Evolutionary conservation across 2,329 filamentous ascomycete species (phyloP), one percentile per base, ranked within the genome.

Genomic region (Epichloe festucae): DNA sequence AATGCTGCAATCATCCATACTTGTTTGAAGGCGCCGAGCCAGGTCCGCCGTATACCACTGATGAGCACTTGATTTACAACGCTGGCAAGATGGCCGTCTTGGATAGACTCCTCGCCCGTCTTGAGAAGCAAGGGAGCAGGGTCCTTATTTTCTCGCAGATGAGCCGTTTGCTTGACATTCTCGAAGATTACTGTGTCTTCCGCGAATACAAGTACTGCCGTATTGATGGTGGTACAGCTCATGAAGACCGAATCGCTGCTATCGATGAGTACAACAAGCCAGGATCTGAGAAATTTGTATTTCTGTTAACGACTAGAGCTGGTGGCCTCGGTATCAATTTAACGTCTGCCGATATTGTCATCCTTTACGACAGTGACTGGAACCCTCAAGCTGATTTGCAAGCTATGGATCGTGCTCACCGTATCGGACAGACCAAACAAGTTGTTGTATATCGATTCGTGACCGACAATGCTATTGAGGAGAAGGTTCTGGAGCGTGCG

Each of bases 131-230:
- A 64, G 93, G 89, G 42, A 97, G 90, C 64, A 81, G 93, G 57
- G 89, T 98, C n/a, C 79, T 98, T 52, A 97, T 98, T 60, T 98
- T 98, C 72, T 98, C 93, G 0, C 93, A 98, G 64, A 98, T 98
- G 93, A 96, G 90, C 63, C 88, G 93, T 78, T 77, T 96, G 40
- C 74, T 98, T 42, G 93, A 98, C 64, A 98, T 98, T 50, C 77
- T 98, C 15, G 93, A 98, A 65, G 93, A 98, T 66, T 98, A 98
- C 69, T 97, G 91, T 57, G 89, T 97, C 44, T 95, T 98, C 75
- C 81, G 90, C 53, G 84, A 89, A 35, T 96, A 87, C 71, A 86
- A 95, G 56, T 98, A 98, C 71, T 97, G 90, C 69, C 87, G 93
- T 63, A 98, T 98, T 56, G 93, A 98, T 65, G 93, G 93, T 63